Base-by-base conservation (phyloP, 805 yeast species). In the Saccharomycopsis malanga region DNA sequence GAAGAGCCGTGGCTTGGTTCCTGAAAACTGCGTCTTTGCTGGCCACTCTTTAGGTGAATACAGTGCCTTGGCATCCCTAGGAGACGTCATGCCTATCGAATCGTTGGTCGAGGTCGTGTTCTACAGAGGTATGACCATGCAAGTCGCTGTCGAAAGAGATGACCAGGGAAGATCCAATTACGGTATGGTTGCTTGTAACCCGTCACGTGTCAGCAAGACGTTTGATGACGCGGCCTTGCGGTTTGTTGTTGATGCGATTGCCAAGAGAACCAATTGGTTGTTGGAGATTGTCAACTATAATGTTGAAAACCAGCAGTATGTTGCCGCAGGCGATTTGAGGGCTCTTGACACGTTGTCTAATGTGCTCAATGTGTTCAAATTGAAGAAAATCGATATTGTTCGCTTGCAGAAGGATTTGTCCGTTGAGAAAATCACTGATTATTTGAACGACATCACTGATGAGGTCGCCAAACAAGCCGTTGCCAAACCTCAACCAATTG, bases 51-150 rank as follows among this genome's bases (percentile, higher is more conserved):
- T 93, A 59, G 99, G 99, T 73, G 99, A 93, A 70, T 93, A 93
- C 67, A 93, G 97, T 57, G 98, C 99, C 14, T 77, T 93, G 62
- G 87, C 98, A 15, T 88, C 98, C 23, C 74, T 93, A 61, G 98
- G 96, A 46, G 96, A 93, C 65, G 97, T 94, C 50, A 91, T 93
- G 98, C 96, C 98, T 42, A 88, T 93, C 59, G 98, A 93, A 72
- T 84, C 95, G 4, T 75, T 91, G 57, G 97, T 91, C 54, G 98
- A 91, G 67, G 95, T 91, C 66, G 98, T 91, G 46, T 93, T 93
- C 77, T 94, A 93, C 78, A 83, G 99, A 75, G 99, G 99, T 77
- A 93, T 93, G 98, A 94, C 99, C 42, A 93, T 93, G 99, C 98
- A 93, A 74, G 98, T 93, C 56, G 98, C 98, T 41, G 99, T 93